These are phyloP conservation scores for Plasmodium gaboni DNA, from an alignment of 169 alveolate species.

Conservation along the genomic window DNA sequence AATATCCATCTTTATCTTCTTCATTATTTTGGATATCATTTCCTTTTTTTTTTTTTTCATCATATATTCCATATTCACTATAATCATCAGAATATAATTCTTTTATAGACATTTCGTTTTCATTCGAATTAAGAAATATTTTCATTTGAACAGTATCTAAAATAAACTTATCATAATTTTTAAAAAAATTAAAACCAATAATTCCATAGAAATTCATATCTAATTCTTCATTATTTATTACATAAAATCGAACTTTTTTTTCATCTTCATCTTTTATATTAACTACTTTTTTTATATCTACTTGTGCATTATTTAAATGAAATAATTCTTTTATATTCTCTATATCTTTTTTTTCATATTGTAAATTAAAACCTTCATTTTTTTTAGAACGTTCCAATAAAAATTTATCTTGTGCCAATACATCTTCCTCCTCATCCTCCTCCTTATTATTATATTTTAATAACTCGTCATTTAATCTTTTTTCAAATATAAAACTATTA, in stretches of 20 bases:
- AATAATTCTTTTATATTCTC: conserved; percentile 19
- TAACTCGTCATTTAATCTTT: background rate
- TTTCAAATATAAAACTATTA: conserved; percentile 52
- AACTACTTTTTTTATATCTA: conserved; percentile 16
- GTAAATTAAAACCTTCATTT: background rate
- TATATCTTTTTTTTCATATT: conserved; percentile 1
- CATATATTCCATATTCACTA: no score
- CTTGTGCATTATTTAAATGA: conserved; percentile 16
- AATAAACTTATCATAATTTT: conserved; percentile 8
- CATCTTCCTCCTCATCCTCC: background rate
- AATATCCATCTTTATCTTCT: background rate
- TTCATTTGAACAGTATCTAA: conserved; percentile 32
- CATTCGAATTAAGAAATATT: background rate
- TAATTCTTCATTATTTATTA: conserved; percentile 22
- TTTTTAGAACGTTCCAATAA: background rate
- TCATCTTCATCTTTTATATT: background rate
- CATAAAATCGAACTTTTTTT: conserved; percentile 11
- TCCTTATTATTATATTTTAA: background rate
- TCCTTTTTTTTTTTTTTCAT: no score
- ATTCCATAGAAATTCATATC: conserved; percentile 57
- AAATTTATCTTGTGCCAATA: background rate
- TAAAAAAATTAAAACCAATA: conserved; percentile 58
- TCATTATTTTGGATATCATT: background rate
- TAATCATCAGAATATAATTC: no score
- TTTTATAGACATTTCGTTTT: no score